Base-by-base conservation (phyloP, 306 rosid genomes). In the Inga leiocalycina region DNA sequence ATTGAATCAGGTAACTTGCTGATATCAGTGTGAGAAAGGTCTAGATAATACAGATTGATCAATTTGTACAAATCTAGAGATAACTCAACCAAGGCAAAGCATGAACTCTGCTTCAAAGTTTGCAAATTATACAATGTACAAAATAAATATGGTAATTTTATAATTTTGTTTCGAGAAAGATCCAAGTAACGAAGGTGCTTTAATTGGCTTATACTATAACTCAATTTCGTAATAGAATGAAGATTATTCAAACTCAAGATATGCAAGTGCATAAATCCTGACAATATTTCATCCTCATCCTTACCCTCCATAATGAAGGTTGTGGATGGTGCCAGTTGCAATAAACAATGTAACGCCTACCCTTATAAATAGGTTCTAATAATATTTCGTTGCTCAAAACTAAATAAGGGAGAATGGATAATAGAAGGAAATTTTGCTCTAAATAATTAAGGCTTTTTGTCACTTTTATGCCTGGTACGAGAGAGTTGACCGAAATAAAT, bases 121-220 rank as follows among this genome's bases (percentile, higher is more conserved):
- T 70, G 54, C 34, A 70, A 70, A 70, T 70, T 70, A 43, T 43
- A n/a, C 30, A 77, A 20, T 17, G 8, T 8, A 16, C 81, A 77
- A 14, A 64, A 8, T 8, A 62, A 77, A 62, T 70, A 12, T 5
- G 75, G 82, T 68, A 79, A 49, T 7, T 19, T 22, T 34, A 5
- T 6, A 14, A 67, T 67, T 2, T 0, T 0, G n/a, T 39, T 34
- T 4, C 0, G 2, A 66, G 49, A 35, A 34, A 34, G 45, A 13
- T 79, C 9, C n/a, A 69, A 39, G 67, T 65, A 78, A 11, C 65
- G 81, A 5, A 78, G 17, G 51, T 45, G 65, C 46, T 44, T 46
- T 9, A 78, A 64, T 19, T 45, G 48, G 3, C 19, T 12, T 15
- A 64, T 6, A 16, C 1, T 10, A 78, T 0, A 27, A 44, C 11